A percentile compares a stretch with the other conserved stretches of the same genome.
Evolutionary conservation across 2,329 filamentous ascomycete genomes (phyloP).

Genomic region (Paraphoma sp.): DNA sequence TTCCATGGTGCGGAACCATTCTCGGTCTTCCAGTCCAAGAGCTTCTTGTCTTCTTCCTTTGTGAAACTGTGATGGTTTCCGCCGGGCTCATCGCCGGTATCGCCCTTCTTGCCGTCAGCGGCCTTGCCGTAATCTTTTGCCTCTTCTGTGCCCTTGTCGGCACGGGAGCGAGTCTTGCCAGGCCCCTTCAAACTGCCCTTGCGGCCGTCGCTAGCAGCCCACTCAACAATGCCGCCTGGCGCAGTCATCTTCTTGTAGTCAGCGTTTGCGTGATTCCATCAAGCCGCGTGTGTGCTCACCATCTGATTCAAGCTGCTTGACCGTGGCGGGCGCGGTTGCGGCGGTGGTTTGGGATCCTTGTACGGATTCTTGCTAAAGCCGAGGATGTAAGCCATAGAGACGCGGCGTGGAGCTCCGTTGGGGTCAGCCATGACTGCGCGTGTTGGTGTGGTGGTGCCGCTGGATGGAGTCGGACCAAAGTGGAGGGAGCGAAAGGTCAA

Average conservation of each 20-base stretch:
- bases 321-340: conserved; percentile 11
- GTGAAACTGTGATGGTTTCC: conserved; percentile 34
- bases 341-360: conserved; percentile 26
- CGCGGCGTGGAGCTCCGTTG: conserved; percentile 14
- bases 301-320: conserved; percentile 18
- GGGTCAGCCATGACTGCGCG: conserved; percentile 19
- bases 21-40: conserved; percentile 46
- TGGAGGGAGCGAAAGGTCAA: neutral
- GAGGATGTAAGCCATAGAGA: conserved; percentile 37
- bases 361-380: conserved; percentile 39
- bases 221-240: conserved; percentile 39
- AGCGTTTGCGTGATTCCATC: neutral
- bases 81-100: neutral
- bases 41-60: conserved; percentile 49
- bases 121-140: conserved; percentile 10
- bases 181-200: conserved; percentile 30
- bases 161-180: conserved; percentile 21
- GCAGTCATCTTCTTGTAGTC: conserved; percentile 18
- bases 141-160: conserved; percentile 17
- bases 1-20: conserved; percentile 33
- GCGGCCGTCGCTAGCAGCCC: conserved; percentile 43
- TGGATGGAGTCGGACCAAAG: neutral
- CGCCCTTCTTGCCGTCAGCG: neutral
- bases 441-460: neutral
- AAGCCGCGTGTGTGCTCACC: conserved; percentile 1